A percentile compares a stretch with the other conserved stretches of the same genome.
These are phyloP conservation scores for Backusella morwellensis DNA, from an alignment of 192 early-diverging fungal species.

Conservation along the genomic window DNA sequence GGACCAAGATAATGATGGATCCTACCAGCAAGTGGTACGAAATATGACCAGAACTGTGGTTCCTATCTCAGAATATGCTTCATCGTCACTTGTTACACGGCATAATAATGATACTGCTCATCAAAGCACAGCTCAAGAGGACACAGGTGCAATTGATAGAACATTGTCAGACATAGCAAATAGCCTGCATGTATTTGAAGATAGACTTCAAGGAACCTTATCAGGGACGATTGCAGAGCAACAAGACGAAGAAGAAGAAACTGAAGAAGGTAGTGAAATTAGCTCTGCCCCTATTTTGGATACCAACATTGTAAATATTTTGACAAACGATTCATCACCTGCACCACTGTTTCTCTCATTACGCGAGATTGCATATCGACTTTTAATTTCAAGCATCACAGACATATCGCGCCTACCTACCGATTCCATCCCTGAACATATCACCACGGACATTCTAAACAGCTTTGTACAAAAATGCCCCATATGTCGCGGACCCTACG, in stretches of 20 bases:
- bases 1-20: neutral
- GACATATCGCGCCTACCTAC: neutral
- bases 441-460: neutral
- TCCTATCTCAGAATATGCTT: neutral
- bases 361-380: constrained; percentile 4
- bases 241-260: neutral
- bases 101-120: neutral
- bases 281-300: neutral
- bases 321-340: neutral
- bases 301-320: neutral
- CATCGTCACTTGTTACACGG: neutral
- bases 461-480: neutral
- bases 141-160: neutral
- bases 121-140: neutral
- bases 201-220: neutral
- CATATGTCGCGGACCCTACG: neutral
- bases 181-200: neutral
- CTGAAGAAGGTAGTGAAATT: no score
- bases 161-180: neutral
- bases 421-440: neutral
- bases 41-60: neutral
- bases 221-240: neutral
- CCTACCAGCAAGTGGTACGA: neutral
- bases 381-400: neutral
- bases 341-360: neutral